These are phyloP conservation scores for Akanthomyces dipterigenus DNA, from an alignment of 2,329 filamentous ascomycete genomes.

Conservation along the genomic window DNA sequence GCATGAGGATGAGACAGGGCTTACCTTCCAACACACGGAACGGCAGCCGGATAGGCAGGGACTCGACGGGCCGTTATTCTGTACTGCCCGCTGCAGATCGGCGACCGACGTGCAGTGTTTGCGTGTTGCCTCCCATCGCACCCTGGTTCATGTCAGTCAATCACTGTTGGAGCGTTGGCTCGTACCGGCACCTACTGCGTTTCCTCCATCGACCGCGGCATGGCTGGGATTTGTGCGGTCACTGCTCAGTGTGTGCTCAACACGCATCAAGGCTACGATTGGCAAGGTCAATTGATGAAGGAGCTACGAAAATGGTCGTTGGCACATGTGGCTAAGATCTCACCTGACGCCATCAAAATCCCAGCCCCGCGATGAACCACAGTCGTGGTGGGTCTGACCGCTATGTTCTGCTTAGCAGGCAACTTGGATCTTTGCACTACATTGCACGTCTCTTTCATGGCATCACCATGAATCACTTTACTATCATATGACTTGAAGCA, in stretches of 20 bases:
- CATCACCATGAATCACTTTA: neutral
- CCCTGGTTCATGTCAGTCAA: constrained; percentile 36
- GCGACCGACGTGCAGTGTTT: constrained; percentile 48
- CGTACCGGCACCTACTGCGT: constrained; percentile 25
- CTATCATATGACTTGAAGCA: neutral
- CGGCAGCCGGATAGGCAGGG: constrained; percentile 68
- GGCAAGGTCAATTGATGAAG: neutral
- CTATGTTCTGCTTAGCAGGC: neutral
- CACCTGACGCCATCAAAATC: constrained; percentile 5
- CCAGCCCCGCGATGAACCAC: constrained; percentile 1
- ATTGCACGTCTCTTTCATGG: neutral
- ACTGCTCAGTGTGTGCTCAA: neutral
- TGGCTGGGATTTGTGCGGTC: neutral
- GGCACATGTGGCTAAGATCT: neutral
- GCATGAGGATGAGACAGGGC: constrained; percentile 1
- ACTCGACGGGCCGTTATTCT: constrained; percentile 49
- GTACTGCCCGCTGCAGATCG: constrained; percentile 60
- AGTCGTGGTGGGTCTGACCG: constrained; percentile 2
- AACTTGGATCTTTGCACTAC: neutral
- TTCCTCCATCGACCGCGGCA: constrained; percentile 33
- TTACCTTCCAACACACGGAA: constrained; percentile 88
- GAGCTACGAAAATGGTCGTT: neutral
- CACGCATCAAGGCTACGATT: neutral
- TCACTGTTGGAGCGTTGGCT: neutral
- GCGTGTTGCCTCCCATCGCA: constrained; percentile 61